These are phyloP conservation scores for Planoprotostelium fungivorum DNA, from an alignment of 78 protist genomes.

Conservation along the genomic window DNA sequence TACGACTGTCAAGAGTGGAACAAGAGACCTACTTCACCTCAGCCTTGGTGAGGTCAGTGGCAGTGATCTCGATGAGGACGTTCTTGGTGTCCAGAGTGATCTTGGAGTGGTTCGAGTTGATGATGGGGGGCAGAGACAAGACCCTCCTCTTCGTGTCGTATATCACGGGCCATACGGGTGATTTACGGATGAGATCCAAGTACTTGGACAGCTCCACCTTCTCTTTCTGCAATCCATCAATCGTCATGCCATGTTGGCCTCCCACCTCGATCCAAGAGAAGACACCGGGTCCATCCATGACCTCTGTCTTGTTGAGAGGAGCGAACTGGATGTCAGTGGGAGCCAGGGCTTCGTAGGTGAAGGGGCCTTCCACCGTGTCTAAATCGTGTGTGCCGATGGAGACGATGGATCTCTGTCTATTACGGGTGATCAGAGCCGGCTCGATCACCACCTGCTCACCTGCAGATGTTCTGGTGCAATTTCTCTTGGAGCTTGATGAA, in stretches of 20 bases:
- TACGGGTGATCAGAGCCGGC: neutral
- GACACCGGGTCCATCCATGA: conserved; percentile 21
- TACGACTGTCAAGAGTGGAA: neutral
- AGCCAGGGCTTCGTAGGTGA: conserved; percentile 78
- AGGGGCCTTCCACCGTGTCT: conserved; percentile 88
- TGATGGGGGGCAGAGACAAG: conserved; percentile 98
- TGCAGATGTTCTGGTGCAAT: conserved; percentile 94
- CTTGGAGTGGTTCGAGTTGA: conserved; percentile 97
- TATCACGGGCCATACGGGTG: conserved; percentile 85
- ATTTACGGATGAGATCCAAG: conserved; percentile 73
- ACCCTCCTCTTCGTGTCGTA: conserved; percentile 82
- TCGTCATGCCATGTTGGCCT: too few species aligned
- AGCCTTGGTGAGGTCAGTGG: conserved; percentile 93
- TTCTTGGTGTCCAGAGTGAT: conserved; percentile 84
- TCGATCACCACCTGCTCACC: conserved; percentile 9
- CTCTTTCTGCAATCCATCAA: conserved; percentile 14
- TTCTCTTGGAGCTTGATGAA: conserved; percentile 98
- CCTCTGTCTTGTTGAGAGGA: conserved; percentile 76
- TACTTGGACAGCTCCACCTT: conserved; percentile 61
- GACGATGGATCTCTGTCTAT: conserved; percentile 88
- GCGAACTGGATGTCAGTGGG: conserved; percentile 90
- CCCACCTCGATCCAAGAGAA: neutral
- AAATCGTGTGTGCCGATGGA: conserved; percentile 99
- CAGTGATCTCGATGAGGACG: conserved; percentile 98
- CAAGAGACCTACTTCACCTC: neutral